Conservation (phyloP, 2,329 filamentous ascomycete species). For the Rosellinia necatrix region DNA sequence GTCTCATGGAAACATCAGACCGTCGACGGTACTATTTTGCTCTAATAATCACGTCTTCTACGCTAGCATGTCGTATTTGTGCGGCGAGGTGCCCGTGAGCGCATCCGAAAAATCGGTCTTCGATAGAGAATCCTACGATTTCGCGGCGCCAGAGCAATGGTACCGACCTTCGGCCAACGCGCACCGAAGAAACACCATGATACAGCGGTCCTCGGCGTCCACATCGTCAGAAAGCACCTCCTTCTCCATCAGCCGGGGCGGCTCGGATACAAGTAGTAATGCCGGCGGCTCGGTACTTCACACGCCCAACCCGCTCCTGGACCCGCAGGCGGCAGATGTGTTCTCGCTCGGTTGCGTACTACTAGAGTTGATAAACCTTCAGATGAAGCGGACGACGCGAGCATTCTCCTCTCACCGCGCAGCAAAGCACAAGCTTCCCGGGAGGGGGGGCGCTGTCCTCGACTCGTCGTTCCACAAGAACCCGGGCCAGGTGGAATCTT, state of each 20-base stretch:
- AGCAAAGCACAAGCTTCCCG: constrained; percentile 64
- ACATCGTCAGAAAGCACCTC: constrained; percentile 42
- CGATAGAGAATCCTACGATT: constrained; percentile 73
- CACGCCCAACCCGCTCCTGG: constrained; percentile 49
- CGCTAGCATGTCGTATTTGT: constrained; percentile 62
- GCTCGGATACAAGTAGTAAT: constrained; percentile 36
- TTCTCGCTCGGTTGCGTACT: constrained; percentile 76
- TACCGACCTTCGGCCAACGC: constrained; percentile 47
- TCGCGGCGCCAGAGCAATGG: constrained; percentile 72
- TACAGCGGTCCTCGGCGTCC: constrained; percentile 38
- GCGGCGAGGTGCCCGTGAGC: constrained; percentile 48
- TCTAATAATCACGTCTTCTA: constrained; percentile 69
- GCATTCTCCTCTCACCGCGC: constrained; percentile 70
- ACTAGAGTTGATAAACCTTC: constrained; percentile 70
- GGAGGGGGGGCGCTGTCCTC: constrained; percentile 63
- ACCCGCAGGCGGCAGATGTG: constrained; percentile 67
- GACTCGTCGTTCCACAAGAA: constrained; percentile 77
- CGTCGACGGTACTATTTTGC: constrained; percentile 71
- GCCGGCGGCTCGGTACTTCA: constrained; percentile 44
- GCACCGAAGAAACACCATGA: constrained; percentile 37
- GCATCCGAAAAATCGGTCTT: constrained; percentile 53
- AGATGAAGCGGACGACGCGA: constrained; percentile 68
- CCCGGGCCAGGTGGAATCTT: constrained; percentile 68
- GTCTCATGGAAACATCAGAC: constrained; percentile 71
- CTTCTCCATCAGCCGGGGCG: constrained; percentile 46